These are phyloP conservation scores for Chernovozyma aurita DNA, from an alignment of 1,139 yeast species.

Conservation along the genomic window DNA sequence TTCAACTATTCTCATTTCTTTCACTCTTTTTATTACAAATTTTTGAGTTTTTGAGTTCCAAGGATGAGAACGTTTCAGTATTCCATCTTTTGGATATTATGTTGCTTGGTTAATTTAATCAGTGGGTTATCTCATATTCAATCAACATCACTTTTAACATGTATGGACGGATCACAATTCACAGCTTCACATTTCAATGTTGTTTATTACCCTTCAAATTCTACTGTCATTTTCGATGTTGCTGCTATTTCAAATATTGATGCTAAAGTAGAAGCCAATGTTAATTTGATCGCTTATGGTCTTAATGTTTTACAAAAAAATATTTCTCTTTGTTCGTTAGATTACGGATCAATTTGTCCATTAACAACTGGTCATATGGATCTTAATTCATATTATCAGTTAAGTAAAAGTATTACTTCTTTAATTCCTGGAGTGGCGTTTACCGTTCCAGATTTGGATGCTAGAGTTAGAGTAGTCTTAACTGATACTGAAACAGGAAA, in stretches of 20 bases:
- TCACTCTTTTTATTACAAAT: too few relatives aligned
- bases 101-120: not conserved
- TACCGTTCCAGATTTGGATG: constrained; percentile 92
- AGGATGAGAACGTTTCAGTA: too few relatives aligned
- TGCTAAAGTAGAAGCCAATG: constrained; percentile 65
- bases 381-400: constrained; percentile 47
- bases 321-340: constrained; percentile 60
- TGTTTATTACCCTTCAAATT: constrained; percentile 60
- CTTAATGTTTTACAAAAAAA: constrained; percentile 53
- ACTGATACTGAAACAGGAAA: constrained; percentile 42
- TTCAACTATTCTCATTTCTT: too few relatives aligned
- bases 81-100: not conserved
- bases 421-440: constrained; percentile 79
- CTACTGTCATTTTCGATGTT: constrained; percentile 60
- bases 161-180: constrained; percentile 87
- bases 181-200: constrained; percentile 87
- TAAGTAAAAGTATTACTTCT: constrained; percentile 40
- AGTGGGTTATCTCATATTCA: constrained; percentile 30
- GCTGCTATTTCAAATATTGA: constrained; percentile 78
- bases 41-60: too few relatives aligned
- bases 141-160: constrained; percentile 79
- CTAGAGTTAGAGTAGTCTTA: constrained; percentile 73
- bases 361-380: constrained; percentile 84
- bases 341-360: constrained; percentile 66
- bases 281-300: constrained; percentile 82